Base-by-base conservation (phyloP, 352 stramenopile genomes). In the Nothophytophthora sp. region DNA sequence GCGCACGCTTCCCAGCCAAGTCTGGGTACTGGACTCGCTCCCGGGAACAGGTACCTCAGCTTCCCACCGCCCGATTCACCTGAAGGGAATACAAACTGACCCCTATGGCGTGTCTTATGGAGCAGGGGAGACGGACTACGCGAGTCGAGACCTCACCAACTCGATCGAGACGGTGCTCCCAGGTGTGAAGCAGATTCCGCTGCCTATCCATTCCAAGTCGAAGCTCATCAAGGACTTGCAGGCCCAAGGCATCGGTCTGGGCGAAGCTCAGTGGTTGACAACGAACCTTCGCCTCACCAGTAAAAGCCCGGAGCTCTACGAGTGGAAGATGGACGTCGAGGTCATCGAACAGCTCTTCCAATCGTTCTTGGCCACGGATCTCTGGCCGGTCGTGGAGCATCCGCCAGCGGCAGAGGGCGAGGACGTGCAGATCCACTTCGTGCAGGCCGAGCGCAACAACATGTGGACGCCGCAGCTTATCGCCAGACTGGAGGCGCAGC, bases 281-380 rank as follows among this genome's bases (percentile, higher is more conserved):
- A 93, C 80, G 7, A 93, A 93, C 36, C 53, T 93, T 23, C 79
- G 76, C 24, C 43, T 84, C 6, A 73, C 54, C 19, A 70, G 51
- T 28, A 63, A 64, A 37, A 67, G 68, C 15, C 70, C 74, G 0
- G 82, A 91, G 45, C 50, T 78, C 16, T 91, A 90, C 61, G 71
- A 74, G 38, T 93, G 82, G 82, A 93, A 91, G 56, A 90, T 91
- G 80, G 61, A 91, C 51, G 66, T 90, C 1, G 60, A 71, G 16
- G 79, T 90, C 19, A 74, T 93, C 51, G 80, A 91, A 37, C 41
- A 83, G 56, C 70, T 93, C 36, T 91, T 90, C 50, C 25, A 67
- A 15, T 85, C 78, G 11, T 93, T 91, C 47, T 39, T 90, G 15
- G 40, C 59, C 1, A 74, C 67, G n/a, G 82, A 93, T 32, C 60